phyloP scores from a whole-genome alignment of 2,329 filamentous ascomycete genomes.

The Fusarium ambrosium region DNA sequence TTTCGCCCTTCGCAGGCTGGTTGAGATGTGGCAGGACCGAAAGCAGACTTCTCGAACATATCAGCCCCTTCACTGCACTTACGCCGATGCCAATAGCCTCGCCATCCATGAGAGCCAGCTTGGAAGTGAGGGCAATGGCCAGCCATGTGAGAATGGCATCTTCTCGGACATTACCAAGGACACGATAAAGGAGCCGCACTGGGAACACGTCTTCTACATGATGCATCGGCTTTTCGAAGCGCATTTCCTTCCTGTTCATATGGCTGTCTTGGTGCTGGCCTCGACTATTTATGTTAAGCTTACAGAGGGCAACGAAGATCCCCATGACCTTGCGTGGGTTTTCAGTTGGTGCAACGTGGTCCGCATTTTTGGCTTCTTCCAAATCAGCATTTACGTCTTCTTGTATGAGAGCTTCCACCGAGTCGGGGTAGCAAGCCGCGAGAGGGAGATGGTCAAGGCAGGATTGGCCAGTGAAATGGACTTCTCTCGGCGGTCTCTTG shows the following conservation, averaged over 20 bases:
- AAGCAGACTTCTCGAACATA: slow-evolving; percentile 69
- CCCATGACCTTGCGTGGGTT: slow-evolving; percentile 69
- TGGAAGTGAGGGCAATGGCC: slow-evolving; percentile 55
- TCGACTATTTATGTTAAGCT: slow-evolving; percentile 72
- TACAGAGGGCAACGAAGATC: slow-evolving; percentile 64
- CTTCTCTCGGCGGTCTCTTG: slow-evolving; percentile 71
- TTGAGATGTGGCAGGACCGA: slow-evolving; percentile 70
- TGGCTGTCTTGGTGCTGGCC: slow-evolving; percentile 73
- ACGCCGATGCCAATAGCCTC: slow-evolving; percentile 60
- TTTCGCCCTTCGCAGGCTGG: slow-evolving; percentile 70
- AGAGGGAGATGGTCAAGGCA: slow-evolving; percentile 76
- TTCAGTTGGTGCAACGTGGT: slow-evolving; percentile 72
- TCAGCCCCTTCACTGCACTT: slow-evolving; percentile 66
- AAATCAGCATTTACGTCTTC: slow-evolving; percentile 73
- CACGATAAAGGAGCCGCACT: slow-evolving; percentile 65
- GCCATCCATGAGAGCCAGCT: slow-evolving; percentile 64
- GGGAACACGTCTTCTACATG: slow-evolving; percentile 69
- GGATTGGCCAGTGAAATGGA: slow-evolving; percentile 75
- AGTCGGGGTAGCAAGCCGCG: slow-evolving; percentile 70
- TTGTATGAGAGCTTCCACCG: slow-evolving; percentile 78
- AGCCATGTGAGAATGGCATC: slow-evolving; percentile 62
- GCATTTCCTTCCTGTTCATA: slow-evolving; percentile 78
- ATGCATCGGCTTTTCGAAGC: slow-evolving; percentile 80
- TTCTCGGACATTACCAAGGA: slow-evolving; percentile 69
- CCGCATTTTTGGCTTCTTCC: slow-evolving; percentile 72